Evolutionary conservation across 495 filamentous ascomycete genomes (phyloP), one percentile per base, ranked within the genome.

Genomic region (Diplogelasinospora grovesii): DNA sequence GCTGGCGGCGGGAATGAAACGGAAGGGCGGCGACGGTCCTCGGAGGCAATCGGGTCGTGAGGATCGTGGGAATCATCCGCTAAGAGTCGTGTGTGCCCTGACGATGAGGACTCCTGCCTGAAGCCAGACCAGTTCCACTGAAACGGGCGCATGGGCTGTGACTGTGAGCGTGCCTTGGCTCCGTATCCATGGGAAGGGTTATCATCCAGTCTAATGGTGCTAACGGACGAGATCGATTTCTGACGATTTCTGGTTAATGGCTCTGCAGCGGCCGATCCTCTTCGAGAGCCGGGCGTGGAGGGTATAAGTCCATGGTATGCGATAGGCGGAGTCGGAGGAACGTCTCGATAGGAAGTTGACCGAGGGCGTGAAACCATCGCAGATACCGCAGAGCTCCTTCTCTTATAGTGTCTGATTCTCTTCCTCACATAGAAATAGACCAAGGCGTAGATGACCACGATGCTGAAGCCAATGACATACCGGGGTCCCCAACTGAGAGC

Each of bases 401-500:
- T 41, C 15, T 50, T 53, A 27, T 60, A 62, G 11, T 57, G 52
- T 10, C 42, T 39, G 49, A 64, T 54, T 19, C 53, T 21, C 22
- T 51, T 43, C 11, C 68, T 64, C 9, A 84, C 74, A 46, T 85
- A 81, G n/a, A 78, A 52, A 52, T 87, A 86, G 21, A 88, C 79
- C 2, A 73, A 68, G 18, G 71, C 59, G 44, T 85, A 85, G 8
- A 86, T 75, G 34, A 64, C 50, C 8, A 83, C 49, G 41, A 86
- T 78, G 28, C 69, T 64, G 23, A 67, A 56, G 48, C 80, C 74
- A 22, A 88, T 78, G 18, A 84, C 37, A 44, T 88, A 89, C 21
- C 84, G 71, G 22, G 84, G 84, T 11, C 79, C 67, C 84, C 84
- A 89, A 33, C 71, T 71, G 22, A 88, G 64, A 3, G 72, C 75